Evolutionary conservation across 805 yeast genomes (phyloP), one percentile per base, ranked within the genome.

Genomic region (Naumovozyma castellii): DNA sequence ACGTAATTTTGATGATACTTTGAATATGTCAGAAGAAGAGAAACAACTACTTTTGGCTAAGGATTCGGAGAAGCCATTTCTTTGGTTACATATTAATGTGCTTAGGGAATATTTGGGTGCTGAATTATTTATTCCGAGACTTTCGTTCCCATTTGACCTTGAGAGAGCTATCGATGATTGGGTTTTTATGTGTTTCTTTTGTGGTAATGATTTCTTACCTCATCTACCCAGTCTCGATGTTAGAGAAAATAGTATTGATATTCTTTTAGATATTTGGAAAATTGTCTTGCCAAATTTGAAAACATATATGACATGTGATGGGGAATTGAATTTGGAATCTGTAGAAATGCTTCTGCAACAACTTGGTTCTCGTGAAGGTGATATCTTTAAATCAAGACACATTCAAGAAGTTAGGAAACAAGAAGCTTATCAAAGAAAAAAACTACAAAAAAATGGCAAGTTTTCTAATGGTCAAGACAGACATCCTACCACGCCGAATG

Each of bases 141-240:
- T 81, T 15, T 73, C 85, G 2, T 80, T 84, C 54, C 72, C 76
- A 16, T 87, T 81, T 63, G 97, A 92, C 57, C 61, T 88, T 39
- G 99, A 92, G 64, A 71, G 98, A 43, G 97, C 97, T 2, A 80
- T 92, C 45, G 99, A 92, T 58, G 99, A 92, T 64, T 92, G 98
- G 98, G 86, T 92, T 13, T 92, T 92, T 50, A 82, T 92, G 88
- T 90, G 97, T 72, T 92, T 92, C 68, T 92, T 92, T 57, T 94
- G 90, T 47, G 99, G 99, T 62, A 92, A 92, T 58, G 99, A 92
- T 76, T 92, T 92, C 71, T 67, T 92, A 53, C 99, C 99, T 1
- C 97, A 90, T 64, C 67, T 92, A 49, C 97, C 99, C 3, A 79
- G 94, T 22, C 71, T 92, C 40, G 96, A 90, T 54, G 97, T 92